Evolutionary conservation across 495 filamentous ascomycete species (phyloP), one percentile per base, ranked within the genome.

Genomic region (Penicillium nucicola): DNA sequence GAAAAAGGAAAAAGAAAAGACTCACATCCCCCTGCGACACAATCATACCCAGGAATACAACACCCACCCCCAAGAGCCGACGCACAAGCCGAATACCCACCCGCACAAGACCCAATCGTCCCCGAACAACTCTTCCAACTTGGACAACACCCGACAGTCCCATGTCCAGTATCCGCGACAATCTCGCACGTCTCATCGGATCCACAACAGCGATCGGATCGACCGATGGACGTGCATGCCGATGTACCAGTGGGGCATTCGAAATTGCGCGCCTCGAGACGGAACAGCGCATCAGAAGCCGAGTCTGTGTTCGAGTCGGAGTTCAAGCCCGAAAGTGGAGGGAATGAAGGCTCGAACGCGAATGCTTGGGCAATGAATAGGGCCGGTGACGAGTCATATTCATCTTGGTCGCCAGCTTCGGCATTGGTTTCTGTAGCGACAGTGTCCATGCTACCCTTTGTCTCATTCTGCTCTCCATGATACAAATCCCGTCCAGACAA

Each of bases 61-160:
- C 92, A 97, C 1, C 92, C 92, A 1, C 91, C 91, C 4, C 91
- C 92, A 13, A 85, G 55, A 25, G 75, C 78, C 14, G 77, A 72
- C 1, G 84, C 74, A 60, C 93, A 98, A 18, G 77, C 74, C 11
- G 79, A 78, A 64, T 89, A 86, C 12, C 83, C 85, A 1, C 63
- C 64, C 42, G 73, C 68, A 58, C 92, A 98, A 3, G 61, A 62
- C 0, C 75, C 75, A 34, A 96, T 80, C 6, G 70, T 67, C 6
- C 85, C 83, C 4, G 77, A 73, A 66, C 93, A 98, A 5, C 60
- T 80, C 57, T 79, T 64, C 3, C 90, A 90, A 23, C 66, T 65
- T 13, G 86, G 86, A 75, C 92, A 98, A 64, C 92, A 98, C 3
- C 91, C 93, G 1, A 96, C 88, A 46, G 81, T 78, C 0, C 90